phyloP scores from a whole-genome alignment of 495 filamentous ascomycete genomes.

The Chaetomium tenue region DNA sequence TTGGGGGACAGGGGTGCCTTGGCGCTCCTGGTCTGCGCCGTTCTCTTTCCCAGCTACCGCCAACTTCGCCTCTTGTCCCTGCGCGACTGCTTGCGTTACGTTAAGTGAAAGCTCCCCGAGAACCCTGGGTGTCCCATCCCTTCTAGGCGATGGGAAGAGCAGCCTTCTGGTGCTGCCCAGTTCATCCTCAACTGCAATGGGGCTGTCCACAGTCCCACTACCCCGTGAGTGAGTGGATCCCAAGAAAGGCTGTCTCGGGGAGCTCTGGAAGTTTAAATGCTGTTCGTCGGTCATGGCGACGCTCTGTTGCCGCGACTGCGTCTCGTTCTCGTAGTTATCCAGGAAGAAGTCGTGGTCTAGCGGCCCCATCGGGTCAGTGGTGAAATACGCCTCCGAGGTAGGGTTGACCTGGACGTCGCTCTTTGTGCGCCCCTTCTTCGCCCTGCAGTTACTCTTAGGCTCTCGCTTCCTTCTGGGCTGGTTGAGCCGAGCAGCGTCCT shows the following conservation, averaged over 20 bases:
- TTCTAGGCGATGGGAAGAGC: conserved; percentile 72
- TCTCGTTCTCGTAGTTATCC: conserved; percentile 34
- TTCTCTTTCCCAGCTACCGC: conserved; percentile 46
- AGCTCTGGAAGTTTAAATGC: conserved; percentile 39
- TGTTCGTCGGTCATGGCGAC: conserved; percentile 35
- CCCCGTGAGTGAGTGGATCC: conserved; percentile 48
- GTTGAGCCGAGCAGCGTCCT: conserved; percentile 53
- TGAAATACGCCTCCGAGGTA: conserved; percentile 51
- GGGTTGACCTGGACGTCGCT: conserved; percentile 41
- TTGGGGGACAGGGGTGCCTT: conserved; percentile 31
- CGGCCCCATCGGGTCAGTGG: conserved; percentile 49
- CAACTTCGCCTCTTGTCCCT: conserved; percentile 39
- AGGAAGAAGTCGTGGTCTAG: conserved; percentile 33
- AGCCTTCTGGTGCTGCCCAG: conserved; percentile 71
- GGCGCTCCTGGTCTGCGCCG: conserved; percentile 19
- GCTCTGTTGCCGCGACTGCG: conserved; percentile 31
- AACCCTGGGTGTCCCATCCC: conserved; percentile 57
- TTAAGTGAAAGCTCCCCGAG: conserved; percentile 60
- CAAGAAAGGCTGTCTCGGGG: conserved; percentile 35
- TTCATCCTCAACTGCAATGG: conserved; percentile 55
- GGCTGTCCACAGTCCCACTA: conserved; percentile 61
- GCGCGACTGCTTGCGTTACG: conserved; percentile 48
- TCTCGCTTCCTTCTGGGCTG: conserved; percentile 50
- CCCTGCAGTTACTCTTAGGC: conserved; percentile 42
- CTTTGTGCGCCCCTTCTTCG: conserved; percentile 48